Base-by-base conservation (phyloP, 2,329 filamentous ascomycete species). In the Pochonia chlamydosporia region DNA sequence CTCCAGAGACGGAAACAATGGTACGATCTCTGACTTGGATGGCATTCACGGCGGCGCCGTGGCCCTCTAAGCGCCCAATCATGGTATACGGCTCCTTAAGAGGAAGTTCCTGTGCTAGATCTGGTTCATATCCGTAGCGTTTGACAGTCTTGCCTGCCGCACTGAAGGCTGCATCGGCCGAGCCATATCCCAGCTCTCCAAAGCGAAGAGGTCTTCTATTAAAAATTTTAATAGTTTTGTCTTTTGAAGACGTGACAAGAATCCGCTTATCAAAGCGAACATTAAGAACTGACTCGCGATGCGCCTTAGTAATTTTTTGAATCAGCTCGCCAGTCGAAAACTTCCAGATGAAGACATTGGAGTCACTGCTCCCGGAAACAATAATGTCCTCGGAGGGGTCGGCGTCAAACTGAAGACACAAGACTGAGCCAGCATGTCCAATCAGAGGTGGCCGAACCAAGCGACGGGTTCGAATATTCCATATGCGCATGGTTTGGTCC, bases 201-300 rank as follows among this genome's bases (percentile, higher is more conserved):
- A 76, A 72, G 26, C 71, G 70, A n/a, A 96, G 70, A 16, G 82
- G 74, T 16, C 73, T 76, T 5, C 93, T 83, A 63, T 92, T 97
- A 79, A 95, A 99, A 16, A 99, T 84, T 66, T 96, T 96, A 73
- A 99, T 96, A 1, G 86, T 86, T 65, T 91, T 95, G 66, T 99
- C 93, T 64, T 99, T 99, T 42, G 92, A 97, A 60, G 93, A 97
- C 1, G 93, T 99, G 11, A 97, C 89, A 4, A 99, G 75, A 52
- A 95, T 95, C 8, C 89, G 81, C 54, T 89, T 85, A 61, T 97
- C 91, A 56, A 97, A 99, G 51, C 88, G 82, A 48, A 99, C 82
- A 60, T 97, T 97, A 14, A 99, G 73, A 0, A 99, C 91, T 0
- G 92, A 96, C 65, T 99, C 93, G 25, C 76, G 73, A 63, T 99